phyloP scores from a whole-genome alignment of 306 rosid genomes.

The Canavalia ensiformis region DNA sequence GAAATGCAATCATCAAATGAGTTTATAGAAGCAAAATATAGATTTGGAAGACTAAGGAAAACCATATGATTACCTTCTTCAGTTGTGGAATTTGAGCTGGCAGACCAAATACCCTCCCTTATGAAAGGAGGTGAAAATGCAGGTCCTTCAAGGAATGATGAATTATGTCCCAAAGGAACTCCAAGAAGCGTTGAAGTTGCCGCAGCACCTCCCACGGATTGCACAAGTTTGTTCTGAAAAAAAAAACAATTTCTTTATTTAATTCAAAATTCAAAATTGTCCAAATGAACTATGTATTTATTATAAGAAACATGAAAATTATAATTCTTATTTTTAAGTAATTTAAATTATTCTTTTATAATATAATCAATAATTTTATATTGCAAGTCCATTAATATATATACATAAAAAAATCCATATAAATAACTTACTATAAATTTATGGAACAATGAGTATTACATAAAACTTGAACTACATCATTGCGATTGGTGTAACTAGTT shows the following conservation, averaged over 20 bases:
- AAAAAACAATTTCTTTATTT: not conserved
- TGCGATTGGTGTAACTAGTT: too few relatives aligned
- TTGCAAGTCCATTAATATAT: too few relatives aligned
- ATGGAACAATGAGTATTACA: too few relatives aligned
- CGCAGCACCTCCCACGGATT: conserved; percentile 78
- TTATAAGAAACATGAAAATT: too few relatives aligned
- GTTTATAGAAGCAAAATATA: conserved; percentile 24
- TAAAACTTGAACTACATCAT: too few relatives aligned
- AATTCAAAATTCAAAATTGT: conserved; percentile 9
- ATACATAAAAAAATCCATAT: too few relatives aligned
- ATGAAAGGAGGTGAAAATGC: conserved; percentile 98
- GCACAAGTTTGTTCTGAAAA: conserved; percentile 84
- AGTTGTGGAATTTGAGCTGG: conserved; percentile 88
- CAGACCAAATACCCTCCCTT: conserved; percentile 98
- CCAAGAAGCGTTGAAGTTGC: conserved; percentile 70
- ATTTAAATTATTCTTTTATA: too few relatives aligned
- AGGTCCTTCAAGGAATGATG: conserved; percentile 98
- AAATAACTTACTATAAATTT: too few relatives aligned
- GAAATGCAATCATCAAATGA: not conserved
- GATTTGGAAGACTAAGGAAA: conserved; percentile 27
- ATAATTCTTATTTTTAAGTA: too few relatives aligned
- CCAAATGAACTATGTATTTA: not conserved
- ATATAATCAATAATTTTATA: too few relatives aligned
- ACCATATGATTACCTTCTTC: conserved; percentile 76
- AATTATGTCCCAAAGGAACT: conserved; percentile 96